phyloP scores from a whole-genome alignment of 352 stramenopile species.

The Elongisporangium prolatum region DNA sequence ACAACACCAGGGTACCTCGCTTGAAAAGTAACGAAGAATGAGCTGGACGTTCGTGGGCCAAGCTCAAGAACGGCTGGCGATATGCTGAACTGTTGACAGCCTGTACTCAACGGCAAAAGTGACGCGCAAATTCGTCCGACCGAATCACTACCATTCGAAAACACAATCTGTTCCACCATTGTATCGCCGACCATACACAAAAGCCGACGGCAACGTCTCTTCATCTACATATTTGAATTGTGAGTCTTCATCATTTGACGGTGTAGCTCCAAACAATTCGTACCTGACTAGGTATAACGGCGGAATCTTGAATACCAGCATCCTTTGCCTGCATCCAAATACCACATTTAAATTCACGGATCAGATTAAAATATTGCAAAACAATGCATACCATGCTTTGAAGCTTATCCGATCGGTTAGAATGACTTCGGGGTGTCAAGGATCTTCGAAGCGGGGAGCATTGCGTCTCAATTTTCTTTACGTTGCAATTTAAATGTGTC shows the following conservation, averaged over 20 bases:
- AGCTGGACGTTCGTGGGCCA: conserved; percentile 42
- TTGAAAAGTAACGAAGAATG: conserved; percentile 68
- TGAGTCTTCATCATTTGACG: not conserved
- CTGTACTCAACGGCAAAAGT: conserved; percentile 72
- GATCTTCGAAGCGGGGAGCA: not conserved
- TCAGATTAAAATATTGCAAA: not conserved
- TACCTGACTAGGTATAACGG: not conserved
- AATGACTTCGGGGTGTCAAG: not conserved
- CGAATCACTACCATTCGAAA: conserved; percentile 58
- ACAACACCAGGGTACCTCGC: conserved; percentile 54
- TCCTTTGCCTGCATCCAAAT: not conserved
- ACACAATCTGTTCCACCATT: conserved; percentile 72
- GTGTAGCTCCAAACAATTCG: not conserved
- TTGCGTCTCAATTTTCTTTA: not conserved
- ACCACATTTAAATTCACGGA: not conserved
- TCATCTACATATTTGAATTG: conserved; percentile 21
- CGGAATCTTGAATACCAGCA: not conserved
- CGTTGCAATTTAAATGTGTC: not conserved
- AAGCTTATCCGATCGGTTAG: not conserved
- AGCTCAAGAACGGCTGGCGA: conserved; percentile 74
- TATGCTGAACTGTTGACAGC: conserved; percentile 81
- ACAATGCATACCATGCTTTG: not conserved
- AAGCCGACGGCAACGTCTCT: conserved; percentile 57
- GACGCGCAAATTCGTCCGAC: conserved; percentile 71
- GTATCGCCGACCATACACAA: conserved; percentile 65